Percentiles rank a stretch among this genome's conserved stretches.
These are phyloP conservation scores for Aspergillus flavus DNA, from an alignment of 2,329 filamentous ascomycete species.

Conservation along the genomic window DNA sequence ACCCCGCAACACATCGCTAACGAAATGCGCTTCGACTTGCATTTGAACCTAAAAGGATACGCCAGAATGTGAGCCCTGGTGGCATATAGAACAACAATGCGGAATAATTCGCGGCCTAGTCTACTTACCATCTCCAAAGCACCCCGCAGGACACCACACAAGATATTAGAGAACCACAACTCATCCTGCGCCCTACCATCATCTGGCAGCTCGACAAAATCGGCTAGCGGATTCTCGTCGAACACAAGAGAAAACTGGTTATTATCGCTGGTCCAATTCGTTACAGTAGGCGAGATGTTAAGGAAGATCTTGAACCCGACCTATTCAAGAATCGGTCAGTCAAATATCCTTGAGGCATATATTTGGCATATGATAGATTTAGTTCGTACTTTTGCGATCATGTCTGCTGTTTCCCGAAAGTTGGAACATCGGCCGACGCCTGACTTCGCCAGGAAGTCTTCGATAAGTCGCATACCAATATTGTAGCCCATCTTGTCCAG, in stretches of 20 bases:
- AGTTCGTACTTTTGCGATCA: conserved; percentile 78
- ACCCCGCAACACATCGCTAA: conserved; percentile 87
- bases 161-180: conserved; percentile 97
- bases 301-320: conserved; percentile 99
- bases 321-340: conserved; percentile 48
- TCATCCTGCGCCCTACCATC: conserved; percentile 95
- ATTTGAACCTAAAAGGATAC: conserved; percentile 69
- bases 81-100: neutral
- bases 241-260: conserved; percentile 96
- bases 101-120: neutral
- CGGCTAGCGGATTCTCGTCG: conserved; percentile 93
- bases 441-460: conserved; percentile 96
- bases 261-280: conserved; percentile 94
- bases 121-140: conserved; percentile 85
- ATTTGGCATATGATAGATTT: no score
- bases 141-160: conserved; percentile 88
- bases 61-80: conserved; percentile 3
- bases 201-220: conserved; percentile 96
- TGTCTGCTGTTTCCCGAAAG: conserved; percentile 94
- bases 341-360: conserved; percentile 4
- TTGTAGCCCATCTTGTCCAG: conserved; percentile 99
- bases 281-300: conserved; percentile 89
- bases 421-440: conserved; percentile 86
- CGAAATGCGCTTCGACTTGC: conserved; percentile 96
- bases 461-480: conserved; percentile 91